Base-by-base conservation (phyloP, 129 eudicot species). In the Logfia minima region DNA sequence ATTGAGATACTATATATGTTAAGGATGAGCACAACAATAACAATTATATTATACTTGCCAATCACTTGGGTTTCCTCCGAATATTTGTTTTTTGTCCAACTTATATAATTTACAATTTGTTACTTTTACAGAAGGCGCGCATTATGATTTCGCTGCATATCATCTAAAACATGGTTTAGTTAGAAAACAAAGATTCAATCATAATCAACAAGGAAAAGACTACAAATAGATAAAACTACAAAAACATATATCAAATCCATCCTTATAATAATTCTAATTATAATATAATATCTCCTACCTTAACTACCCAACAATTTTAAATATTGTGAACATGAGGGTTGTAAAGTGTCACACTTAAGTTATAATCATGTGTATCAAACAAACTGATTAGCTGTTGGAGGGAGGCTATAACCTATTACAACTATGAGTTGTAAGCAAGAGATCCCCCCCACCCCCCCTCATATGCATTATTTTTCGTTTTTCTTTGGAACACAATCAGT, bases 361-460 rank as follows among this genome's bases (percentile, higher is more conserved):
- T 67, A 66, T 72, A 34, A 68, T 75, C 84, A 81, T 81, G 84
- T 72, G 80, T 81, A 48, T 81, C 80, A 68, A 81, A 61, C 84
- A 81, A 81, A 81, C 80, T 69, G 67, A 67, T 80, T 81, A 81
- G 84, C 84, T 81, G 84, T 81, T 81, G 70, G 66, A 68, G 84
- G 70, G 66, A 68, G 84, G 80, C 68, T 68, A 80, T 66, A 74
- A 35, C 67, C 75, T 74, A 74, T 56, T 59, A 59, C 76, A 75
- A 59, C 79, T 81, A 71, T 81, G 84, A 81, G 84, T 81, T 81
- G 84, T 81, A 81, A 81, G 80, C 75, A 80, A 79, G 83, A 63
- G 73, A 64, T 65, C 43, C 31, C 2, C 59, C 5, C 75, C 56
- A 28, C 65, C 37, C 24, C 5, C 48, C n/a, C 19, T 35, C 31